A percentile compares a stretch with the other conserved stretches of the same genome.
Evolutionary conservation across 106 monocot genomes (phyloP).

Genomic region (Posidonia australis): DNA sequence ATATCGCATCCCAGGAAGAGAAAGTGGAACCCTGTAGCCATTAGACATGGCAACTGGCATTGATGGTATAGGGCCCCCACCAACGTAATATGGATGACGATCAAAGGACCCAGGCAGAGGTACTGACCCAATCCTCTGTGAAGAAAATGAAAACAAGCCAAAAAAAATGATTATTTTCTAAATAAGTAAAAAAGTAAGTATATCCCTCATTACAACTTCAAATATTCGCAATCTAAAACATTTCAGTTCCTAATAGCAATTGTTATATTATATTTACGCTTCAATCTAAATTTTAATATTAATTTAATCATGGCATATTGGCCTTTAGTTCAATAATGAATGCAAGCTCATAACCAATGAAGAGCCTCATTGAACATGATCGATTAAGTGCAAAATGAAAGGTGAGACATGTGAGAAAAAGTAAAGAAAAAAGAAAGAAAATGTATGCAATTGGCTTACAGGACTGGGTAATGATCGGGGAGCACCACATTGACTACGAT

Average conservation of each 20-base stretch:
- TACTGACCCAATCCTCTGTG: slow-evolving; percentile 22
- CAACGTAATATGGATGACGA: slow-evolving; percentile 32
- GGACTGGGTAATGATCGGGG: slow-evolving; percentile 22
- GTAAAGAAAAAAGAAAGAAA: not conserved
- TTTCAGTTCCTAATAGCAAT: too few relatives aligned
- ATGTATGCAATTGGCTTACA: not conserved
- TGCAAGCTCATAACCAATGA: not conserved
- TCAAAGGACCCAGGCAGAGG: slow-evolving; percentile 28
- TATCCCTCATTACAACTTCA: not conserved
- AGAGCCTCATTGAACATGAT: too few relatives aligned
- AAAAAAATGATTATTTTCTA: slow-evolving; percentile 1
- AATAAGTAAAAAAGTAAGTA: not conserved
- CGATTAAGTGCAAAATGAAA: not conserved
- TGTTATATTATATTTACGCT: too few relatives aligned
- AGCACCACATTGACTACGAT: slow-evolving; percentile 46
- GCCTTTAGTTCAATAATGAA: too few relatives aligned
- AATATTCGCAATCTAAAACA: not conserved
- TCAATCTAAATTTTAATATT: too few relatives aligned
- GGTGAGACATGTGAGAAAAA: too few relatives aligned
- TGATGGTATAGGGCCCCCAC: slow-evolving; percentile 24
- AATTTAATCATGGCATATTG: too few relatives aligned
- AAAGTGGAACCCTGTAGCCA: slow-evolving; percentile 25
- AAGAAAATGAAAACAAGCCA: not conserved
- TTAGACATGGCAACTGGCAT: slow-evolving; percentile 23
- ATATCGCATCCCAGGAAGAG: slow-evolving; percentile 38